Conservation (phyloP, 257 asterid species). For the Solanum clarkiae region DNA sequence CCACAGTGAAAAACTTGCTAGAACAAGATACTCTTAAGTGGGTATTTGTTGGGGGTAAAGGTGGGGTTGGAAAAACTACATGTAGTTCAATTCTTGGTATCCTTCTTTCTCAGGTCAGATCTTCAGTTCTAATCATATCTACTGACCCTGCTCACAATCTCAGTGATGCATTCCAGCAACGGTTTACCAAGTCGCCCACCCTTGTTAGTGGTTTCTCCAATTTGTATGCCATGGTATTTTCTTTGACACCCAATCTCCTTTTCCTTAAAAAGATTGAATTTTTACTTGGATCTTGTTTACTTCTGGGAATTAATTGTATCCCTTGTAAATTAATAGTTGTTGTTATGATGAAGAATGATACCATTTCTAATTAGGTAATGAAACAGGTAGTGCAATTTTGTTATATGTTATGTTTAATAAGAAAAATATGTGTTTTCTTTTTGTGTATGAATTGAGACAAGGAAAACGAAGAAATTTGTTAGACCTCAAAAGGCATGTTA, state of each 20-base stretch:
- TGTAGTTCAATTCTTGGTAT: slow-evolving; percentile 77
- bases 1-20: slow-evolving; percentile 54
- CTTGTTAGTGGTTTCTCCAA: slow-evolving; percentile 89
- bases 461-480: neutral
- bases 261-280: neutral
- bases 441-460: neutral
- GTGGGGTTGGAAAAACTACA: slow-evolving; percentile 94
- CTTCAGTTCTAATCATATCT: slow-evolving; percentile 86
- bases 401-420: neutral
- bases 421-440: neutral
- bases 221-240: slow-evolving; percentile 85
- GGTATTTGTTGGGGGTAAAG: slow-evolving; percentile 97
- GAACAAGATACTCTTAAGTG: slow-evolving; percentile 77
- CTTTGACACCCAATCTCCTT: neutral
- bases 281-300: neutral
- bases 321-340: neutral
- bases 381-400: neutral
- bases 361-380: neutral
- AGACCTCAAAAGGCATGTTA: neutral
- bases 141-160: slow-evolving; percentile 98
- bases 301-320: neutral
- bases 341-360: neutral
- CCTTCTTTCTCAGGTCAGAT: slow-evolving; percentile 55
- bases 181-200: slow-evolving; percentile 78
- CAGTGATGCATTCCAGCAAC: slow-evolving; percentile 93